Conservation (phyloP, 805 yeast genomes). For the Cyberlindnera subsufficiens region DNA sequence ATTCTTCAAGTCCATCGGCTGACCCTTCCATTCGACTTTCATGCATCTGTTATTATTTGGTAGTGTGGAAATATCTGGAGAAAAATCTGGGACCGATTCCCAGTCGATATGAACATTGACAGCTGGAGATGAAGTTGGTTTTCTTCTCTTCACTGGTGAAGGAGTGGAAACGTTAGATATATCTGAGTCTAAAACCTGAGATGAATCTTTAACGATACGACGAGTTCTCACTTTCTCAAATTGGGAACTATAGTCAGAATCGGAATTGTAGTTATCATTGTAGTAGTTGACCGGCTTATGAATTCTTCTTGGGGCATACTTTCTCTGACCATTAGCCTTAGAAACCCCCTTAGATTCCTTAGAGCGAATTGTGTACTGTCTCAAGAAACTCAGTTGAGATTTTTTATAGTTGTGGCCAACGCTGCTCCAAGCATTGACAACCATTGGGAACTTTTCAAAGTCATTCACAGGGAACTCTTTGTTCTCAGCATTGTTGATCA, state of each 20-base stretch:
- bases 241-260: constrained; percentile 27
- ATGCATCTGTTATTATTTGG: constrained; percentile 69
- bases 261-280: constrained; percentile 27
- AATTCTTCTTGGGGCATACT: constrained; percentile 21
- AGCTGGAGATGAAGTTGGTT: constrained; percentile 35
- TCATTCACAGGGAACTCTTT: constrained; percentile 43
- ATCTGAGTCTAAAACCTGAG: constrained; percentile 21
- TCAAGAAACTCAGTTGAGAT: constrained; percentile 45
- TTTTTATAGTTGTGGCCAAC: constrained; percentile 39
- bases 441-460: constrained; percentile 38
- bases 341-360: constrained; percentile 19
- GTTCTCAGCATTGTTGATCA: constrained; percentile 10
- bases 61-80: constrained; percentile 63
- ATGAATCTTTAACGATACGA: constrained; percentile 40
- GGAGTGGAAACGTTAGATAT: constrained; percentile 25
- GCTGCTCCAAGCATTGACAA: constrained; percentile 46
- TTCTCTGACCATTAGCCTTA: constrained; percentile 12
- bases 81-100: constrained; percentile 72
- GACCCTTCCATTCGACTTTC: constrained; percentile 97
- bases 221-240: constrained; percentile 55
- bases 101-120: constrained; percentile 52
- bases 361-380: constrained; percentile 34
- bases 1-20: constrained; percentile 80
- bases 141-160: constrained; percentile 29
- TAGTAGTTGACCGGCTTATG: constrained; percentile 11